Base-by-base conservation (phyloP, 176 grass and related monocot genomes). In the Rhynchospora breviuscula region DNA sequence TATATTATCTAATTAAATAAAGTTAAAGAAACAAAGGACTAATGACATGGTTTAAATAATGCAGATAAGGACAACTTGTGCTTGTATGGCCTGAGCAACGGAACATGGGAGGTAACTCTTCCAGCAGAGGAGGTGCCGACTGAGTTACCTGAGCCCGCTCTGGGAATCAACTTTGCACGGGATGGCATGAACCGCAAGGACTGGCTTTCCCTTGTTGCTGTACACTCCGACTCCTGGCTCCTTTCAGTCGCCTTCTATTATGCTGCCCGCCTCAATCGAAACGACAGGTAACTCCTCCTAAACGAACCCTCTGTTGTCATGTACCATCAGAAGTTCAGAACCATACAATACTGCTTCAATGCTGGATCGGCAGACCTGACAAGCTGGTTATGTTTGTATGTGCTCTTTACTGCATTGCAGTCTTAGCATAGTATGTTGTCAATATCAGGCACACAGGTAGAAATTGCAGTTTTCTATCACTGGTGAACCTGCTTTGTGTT, bases 211-310 rank as follows among this genome's bases (percentile, higher is more conserved):
- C 86, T 88, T 76, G 79, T 88, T 59, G 86, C 86, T 22, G 60
- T 88, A 15, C 86, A 88, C 61, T 83, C 79, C 70, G 86, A 88
- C 68, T 88, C 86, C 10, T 88, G 86, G 86, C 86, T 88, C 57
- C 79, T 88, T 18, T 88, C 86, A n/a, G 81, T 88, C 7, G 86
- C 86, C 43, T 88, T 88, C 69, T 88, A 84, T 31, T 81, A 79
- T 59, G 86, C 67, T 2, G 86, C 86, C 48, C 86, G 86, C 48
- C 80, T 88, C 57, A 88, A 88, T 46, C 54, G 86, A 23, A 88
- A 88, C 15, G 86, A 84, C 13, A 88, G 86, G 86, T 88, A 56
- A 25, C 0, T 12, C 65, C 14, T 51, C 10, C 45, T 40, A 40
- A 3, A 40, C 3, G 0, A 67, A 40, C 23, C 14, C 6, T 7